Evolutionary conservation across 2,329 filamentous ascomycete genomes (phyloP).

Genomic region (Colletotrichum lindemuthianum): DNA sequence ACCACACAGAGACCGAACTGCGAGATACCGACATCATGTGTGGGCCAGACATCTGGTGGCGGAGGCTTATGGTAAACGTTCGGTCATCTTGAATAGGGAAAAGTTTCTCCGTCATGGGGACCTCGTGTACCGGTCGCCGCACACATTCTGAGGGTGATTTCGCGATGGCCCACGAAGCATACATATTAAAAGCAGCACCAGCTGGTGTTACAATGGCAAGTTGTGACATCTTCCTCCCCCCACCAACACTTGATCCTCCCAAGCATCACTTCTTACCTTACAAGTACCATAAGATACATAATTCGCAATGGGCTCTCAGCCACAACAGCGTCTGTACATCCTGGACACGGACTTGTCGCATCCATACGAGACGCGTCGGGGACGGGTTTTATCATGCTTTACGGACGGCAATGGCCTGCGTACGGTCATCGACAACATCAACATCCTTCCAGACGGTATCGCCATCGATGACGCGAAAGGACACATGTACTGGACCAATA

Average conservation of each 20-base stretch:
- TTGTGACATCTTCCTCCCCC: too few relatives aligned
- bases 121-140: too few relatives aligned
- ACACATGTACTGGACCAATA: constrained; percentile 30
- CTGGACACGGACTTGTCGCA: constrained; percentile 21
- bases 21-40: constrained; percentile 19
- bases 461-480: constrained; percentile 9
- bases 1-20: constrained; percentile 8
- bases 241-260: not conserved
- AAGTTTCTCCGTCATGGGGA: not conserved
- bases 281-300: too few relatives aligned
- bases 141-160: too few relatives aligned
- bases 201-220: not conserved
- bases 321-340: constrained; percentile 20
- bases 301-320: constrained; percentile 11
- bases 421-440: constrained; percentile 7
- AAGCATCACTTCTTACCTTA: too few relatives aligned
- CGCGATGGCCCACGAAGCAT: too few relatives aligned
- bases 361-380: not conserved
- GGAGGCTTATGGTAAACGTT: not conserved
- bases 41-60: not conserved
- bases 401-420: constrained; percentile 9
- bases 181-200: too few relatives aligned
- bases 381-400: constrained; percentile 19
- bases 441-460: constrained; percentile 17
- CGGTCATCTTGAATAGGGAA: not conserved